These are phyloP conservation scores for Parathielavia appendiculata DNA, from an alignment of 495 filamentous ascomycete genomes.

Conservation along the genomic window DNA sequence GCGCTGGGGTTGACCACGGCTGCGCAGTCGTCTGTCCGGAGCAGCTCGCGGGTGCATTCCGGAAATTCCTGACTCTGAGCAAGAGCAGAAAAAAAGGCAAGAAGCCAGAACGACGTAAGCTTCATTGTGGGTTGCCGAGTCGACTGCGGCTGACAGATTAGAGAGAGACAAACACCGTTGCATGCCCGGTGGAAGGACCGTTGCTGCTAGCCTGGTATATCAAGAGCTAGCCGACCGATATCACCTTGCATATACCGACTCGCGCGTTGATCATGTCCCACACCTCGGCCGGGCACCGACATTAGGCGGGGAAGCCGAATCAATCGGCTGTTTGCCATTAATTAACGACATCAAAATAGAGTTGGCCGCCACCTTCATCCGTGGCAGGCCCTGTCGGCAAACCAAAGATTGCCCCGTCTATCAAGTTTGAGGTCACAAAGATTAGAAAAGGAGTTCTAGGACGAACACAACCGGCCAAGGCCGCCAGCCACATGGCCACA, in stretches of 20 bases:
- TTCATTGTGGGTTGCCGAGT: slow-evolving; percentile 6
- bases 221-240: neutral
- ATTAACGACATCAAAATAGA: slow-evolving; percentile 7
- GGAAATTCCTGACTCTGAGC: slow-evolving; percentile 28
- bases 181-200: neutral
- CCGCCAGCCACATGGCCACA: neutral
- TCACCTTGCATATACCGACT: neutral
- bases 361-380: neutral
- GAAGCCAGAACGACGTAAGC: slow-evolving; percentile 29
- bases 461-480: neutral
- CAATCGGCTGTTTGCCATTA: slow-evolving; percentile 10
- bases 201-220: slow-evolving; percentile 2
- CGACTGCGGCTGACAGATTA: neutral
- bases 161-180: neutral
- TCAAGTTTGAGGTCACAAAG: neutral
- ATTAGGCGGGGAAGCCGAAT: slow-evolving; percentile 1
- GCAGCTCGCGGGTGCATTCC: slow-evolving; percentile 34
- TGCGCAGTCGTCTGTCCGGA: slow-evolving; percentile 37
- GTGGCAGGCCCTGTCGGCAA: slow-evolving; percentile 4
- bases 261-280: slow-evolving; percentile 3
- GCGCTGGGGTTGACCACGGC: slow-evolving; percentile 41
- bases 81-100: slow-evolving; percentile 24
- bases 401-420: neutral
- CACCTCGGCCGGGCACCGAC: neutral
- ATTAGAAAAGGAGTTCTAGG: too few relatives aligned